Conservation (phyloP, 345 rosid genomes). For the Camelina neglecta region DNA sequence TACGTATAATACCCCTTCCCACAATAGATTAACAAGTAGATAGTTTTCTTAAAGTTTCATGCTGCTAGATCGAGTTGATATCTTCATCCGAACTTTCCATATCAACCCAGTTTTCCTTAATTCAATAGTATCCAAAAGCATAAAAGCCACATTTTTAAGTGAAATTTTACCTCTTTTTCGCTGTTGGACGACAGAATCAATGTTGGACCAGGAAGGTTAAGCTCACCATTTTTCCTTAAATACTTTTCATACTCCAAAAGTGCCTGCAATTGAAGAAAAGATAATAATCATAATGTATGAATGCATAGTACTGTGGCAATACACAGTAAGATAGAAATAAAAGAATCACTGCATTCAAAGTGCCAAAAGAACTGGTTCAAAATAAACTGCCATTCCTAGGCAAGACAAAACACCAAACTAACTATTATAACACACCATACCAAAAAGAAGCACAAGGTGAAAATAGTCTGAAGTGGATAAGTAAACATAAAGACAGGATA, state of each 20-base stretch:
- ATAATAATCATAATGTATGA: background rate
- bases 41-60: background rate
- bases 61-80: constrained; percentile 12
- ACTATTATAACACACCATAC: constrained; percentile 12
- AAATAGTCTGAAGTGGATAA: constrained; percentile 8
- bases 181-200: constrained; percentile 47
- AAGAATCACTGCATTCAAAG: constrained; percentile 6
- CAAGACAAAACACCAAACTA: constrained; percentile 25
- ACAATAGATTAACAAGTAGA: constrained; percentile 20
- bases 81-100: constrained; percentile 11
- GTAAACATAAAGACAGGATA: constrained; percentile 11
- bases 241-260: constrained; percentile 77
- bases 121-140: constrained; percentile 26
- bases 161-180: constrained; percentile 64
- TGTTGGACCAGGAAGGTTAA: constrained; percentile 60
- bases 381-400: background rate
- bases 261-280: constrained; percentile 53
- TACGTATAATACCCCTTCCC: constrained; percentile 2
- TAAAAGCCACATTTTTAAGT: background rate
- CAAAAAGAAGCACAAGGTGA: constrained; percentile 27
- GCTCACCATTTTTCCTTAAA: constrained; percentile 63
- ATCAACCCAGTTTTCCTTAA: constrained; percentile 16
- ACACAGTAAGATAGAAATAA: background rate
- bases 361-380: constrained; percentile 17
- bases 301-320: too few species aligned